Evolutionary conservation across 2,329 filamentous ascomycete species (phyloP).

Genomic region (Furcasterigmium furcatum): DNA sequence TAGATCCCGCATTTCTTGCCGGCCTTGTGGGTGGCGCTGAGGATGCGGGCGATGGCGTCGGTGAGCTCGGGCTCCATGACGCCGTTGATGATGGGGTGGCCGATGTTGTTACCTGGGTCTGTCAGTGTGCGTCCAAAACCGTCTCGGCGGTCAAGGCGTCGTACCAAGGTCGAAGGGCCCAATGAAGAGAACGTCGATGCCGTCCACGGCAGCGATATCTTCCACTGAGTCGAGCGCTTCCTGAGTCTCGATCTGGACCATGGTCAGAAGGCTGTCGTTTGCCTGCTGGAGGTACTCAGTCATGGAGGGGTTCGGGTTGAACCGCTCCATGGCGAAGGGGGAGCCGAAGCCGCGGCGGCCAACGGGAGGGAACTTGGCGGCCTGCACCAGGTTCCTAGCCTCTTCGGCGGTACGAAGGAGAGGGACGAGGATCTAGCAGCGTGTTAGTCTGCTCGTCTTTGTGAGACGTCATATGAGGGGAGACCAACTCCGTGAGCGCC

Average conservation of each 20-base stretch:
- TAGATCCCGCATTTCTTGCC: slow-evolving; percentile 67
- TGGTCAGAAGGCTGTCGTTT: slow-evolving; percentile 56
- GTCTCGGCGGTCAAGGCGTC: slow-evolving; percentile 5
- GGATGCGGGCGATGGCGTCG: slow-evolving; percentile 54
- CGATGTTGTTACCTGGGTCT: slow-evolving; percentile 52
- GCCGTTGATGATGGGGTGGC: slow-evolving; percentile 57
- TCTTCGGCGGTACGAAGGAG: slow-evolving; percentile 52
- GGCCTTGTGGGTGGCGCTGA: slow-evolving; percentile 53
- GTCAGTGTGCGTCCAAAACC: neutral
- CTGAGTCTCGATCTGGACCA: slow-evolving; percentile 66
- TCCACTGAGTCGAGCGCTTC: slow-evolving; percentile 60
- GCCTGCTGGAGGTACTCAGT: slow-evolving; percentile 55
- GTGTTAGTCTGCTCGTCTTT: slow-evolving; percentile 4
- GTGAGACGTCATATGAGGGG: neutral
- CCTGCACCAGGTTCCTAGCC: slow-evolving; percentile 43
- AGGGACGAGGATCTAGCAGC: slow-evolving; percentile 43
- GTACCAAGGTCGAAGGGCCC: slow-evolving; percentile 63
- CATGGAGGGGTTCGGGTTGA: slow-evolving; percentile 41
- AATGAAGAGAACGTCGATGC: slow-evolving; percentile 62
- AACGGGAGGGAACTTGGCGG: slow-evolving; percentile 53
- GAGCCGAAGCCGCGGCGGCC: slow-evolving; percentile 54
- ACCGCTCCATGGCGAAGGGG: slow-evolving; percentile 49
- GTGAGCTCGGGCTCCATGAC: slow-evolving; percentile 57
- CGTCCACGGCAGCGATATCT: slow-evolving; percentile 56
- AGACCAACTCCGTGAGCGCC: slow-evolving; percentile 51